phyloP scores from a whole-genome alignment of 2,329 filamentous ascomycete genomes.

The Aphanoascus verrucosus region DNA sequence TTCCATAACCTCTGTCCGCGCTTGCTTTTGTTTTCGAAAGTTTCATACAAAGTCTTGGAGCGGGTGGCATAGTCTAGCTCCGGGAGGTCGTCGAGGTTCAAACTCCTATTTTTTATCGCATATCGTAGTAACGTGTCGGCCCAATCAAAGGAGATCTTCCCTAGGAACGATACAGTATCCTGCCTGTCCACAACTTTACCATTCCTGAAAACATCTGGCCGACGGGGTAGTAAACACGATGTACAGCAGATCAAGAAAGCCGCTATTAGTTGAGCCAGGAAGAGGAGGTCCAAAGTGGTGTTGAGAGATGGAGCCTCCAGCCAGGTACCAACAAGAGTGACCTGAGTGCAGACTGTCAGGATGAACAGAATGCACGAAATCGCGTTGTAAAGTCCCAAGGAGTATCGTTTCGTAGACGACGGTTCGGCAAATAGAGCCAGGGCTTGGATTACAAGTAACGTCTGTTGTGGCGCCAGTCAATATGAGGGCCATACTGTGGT shows the following conservation, averaged over 20 bases:
- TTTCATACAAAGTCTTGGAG: slow-evolving; percentile 43
- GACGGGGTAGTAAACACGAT: slow-evolving; percentile 51
- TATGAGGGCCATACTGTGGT: background rate
- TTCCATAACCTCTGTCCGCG: slow-evolving; percentile 45
- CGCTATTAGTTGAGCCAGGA: slow-evolving; percentile 18
- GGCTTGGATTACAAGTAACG: slow-evolving; percentile 26
- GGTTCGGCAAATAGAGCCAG: slow-evolving; percentile 28
- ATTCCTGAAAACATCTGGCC: slow-evolving; percentile 55
- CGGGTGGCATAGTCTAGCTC: slow-evolving; percentile 48
- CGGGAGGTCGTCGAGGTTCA: slow-evolving; percentile 54
- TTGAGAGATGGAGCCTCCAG: background rate
- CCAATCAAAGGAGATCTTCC: slow-evolving; percentile 58
- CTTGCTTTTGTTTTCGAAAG: slow-evolving; percentile 28
- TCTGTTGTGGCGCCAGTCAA: slow-evolving; percentile 15
- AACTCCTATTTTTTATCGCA: slow-evolving; percentile 47
- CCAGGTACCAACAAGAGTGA: slow-evolving; percentile 8
- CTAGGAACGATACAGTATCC: slow-evolving; percentile 50
- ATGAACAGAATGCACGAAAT: slow-evolving; percentile 23
- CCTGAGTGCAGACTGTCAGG: slow-evolving; percentile 1
- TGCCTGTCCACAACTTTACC: slow-evolving; percentile 53
- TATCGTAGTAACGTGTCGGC: slow-evolving; percentile 44
- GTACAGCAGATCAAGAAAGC: slow-evolving; percentile 38
- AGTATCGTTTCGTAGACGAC: slow-evolving; percentile 25
- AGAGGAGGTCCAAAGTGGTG: slow-evolving; percentile 1
- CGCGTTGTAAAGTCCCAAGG: slow-evolving; percentile 25